These are phyloP conservation scores for Diaporthe citriasiana DNA, from an alignment of 2,329 filamentous ascomycete genomes.

Conservation along the genomic window DNA sequence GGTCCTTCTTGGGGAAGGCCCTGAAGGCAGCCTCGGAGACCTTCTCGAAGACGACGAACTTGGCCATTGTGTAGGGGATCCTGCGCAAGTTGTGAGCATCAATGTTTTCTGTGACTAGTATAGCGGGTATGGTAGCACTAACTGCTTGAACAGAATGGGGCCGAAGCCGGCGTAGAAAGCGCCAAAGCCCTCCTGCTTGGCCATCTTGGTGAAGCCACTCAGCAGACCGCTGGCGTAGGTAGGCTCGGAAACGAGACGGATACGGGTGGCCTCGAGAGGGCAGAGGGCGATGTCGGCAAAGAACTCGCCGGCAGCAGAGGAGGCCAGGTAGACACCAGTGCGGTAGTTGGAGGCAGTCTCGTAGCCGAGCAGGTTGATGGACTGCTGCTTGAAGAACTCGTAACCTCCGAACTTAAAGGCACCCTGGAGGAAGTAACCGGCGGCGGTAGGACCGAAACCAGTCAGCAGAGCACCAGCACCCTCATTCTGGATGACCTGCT, in stretches of 20 bases:
- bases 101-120: neutral
- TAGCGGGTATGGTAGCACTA: conserved; percentile 51
- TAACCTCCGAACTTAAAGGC: conserved; percentile 96
- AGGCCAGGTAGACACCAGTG: conserved; percentile 84
- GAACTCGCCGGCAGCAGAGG: conserved; percentile 75
- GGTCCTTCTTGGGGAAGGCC: conserved; percentile 48
- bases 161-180: conserved; percentile 95
- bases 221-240: conserved; percentile 86
- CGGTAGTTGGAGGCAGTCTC: conserved; percentile 84
- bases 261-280: conserved; percentile 93
- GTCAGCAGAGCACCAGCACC: conserved; percentile 89
- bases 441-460: conserved; percentile 86
- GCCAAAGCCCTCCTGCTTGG: conserved; percentile 84
- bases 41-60: conserved; percentile 48
- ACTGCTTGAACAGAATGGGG: conserved; percentile 87
- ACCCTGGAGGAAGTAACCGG: conserved; percentile 95
- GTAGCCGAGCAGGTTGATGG: conserved; percentile 83
- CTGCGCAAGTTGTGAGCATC: conserved; percentile 38
- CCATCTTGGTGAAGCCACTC: conserved; percentile 85
- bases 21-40: conserved; percentile 44
- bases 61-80: conserved; percentile 47
- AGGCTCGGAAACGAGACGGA: conserved; percentile 91
- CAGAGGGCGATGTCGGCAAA: conserved; percentile 87
- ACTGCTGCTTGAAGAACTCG: conserved; percentile 96
- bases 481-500: conserved; percentile 86